These are phyloP conservation scores for Saposhnikovia divaricata DNA, from an alignment of 129 eudicot genomes.

Conservation along the genomic window DNA sequence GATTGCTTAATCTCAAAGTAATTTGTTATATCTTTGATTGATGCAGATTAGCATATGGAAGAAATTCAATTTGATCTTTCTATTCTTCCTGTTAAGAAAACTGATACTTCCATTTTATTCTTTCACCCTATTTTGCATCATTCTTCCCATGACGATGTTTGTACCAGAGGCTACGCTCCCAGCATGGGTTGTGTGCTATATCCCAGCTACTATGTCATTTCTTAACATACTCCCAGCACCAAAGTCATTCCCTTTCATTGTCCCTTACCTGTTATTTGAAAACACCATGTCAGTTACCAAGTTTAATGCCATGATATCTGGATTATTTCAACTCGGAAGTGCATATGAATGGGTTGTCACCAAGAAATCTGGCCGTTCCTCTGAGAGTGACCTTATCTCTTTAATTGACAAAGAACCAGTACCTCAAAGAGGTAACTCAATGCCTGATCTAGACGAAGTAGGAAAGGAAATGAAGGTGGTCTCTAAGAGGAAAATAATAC, in stretches of 20 bases:
- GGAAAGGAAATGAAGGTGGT: constrained; percentile 25
- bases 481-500: constrained; percentile 43
- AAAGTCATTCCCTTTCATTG: constrained; percentile 82
- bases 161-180: constrained; percentile 90
- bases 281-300: constrained; percentile 95
- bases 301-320: constrained; percentile 91
- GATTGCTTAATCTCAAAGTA: background rate
- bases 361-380: constrained; percentile 92
- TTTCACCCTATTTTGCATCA: constrained; percentile 79
- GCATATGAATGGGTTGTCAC: constrained; percentile 95
- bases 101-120: constrained; percentile 79
- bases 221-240: constrained; percentile 89
- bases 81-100: constrained; percentile 76
- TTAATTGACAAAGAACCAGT: constrained; percentile 40
- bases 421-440: constrained; percentile 35
- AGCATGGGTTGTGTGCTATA: constrained; percentile 80
- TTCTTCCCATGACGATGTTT: constrained; percentile 94
- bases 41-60: constrained; percentile 93
- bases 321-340: constrained; percentile 83
- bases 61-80: constrained; percentile 72
- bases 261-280: constrained; percentile 81
- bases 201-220: constrained; percentile 80
- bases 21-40: background rate
- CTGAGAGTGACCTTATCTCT: constrained; percentile 65
- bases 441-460: constrained; percentile 39